A percentile compares a stretch with the other conserved stretches of the same genome.
phyloP scores from a whole-genome alignment of 768 basidiomycete species.

The Lactarius hatsudake region DNA sequence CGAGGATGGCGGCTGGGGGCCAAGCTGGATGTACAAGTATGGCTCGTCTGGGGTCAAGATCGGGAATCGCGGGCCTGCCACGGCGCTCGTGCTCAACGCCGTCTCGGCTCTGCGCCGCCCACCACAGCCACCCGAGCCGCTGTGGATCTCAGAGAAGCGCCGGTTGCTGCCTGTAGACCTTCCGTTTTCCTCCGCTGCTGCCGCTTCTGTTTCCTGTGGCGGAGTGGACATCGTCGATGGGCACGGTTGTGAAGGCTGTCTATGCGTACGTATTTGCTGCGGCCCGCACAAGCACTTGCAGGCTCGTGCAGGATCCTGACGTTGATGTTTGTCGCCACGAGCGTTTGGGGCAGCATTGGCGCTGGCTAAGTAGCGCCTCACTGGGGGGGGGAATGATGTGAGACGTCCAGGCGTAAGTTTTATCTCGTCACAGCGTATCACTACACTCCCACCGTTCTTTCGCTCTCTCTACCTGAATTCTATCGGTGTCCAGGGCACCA shows the following conservation, averaged over 20 bases:
- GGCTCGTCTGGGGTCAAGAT: conserved; percentile 48
- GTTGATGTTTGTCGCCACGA: background rate
- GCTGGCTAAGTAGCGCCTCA: background rate
- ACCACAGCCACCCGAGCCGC: background rate
- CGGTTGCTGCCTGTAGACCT: background rate
- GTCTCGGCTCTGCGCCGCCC: conserved; percentile 35
- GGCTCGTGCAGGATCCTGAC: background rate
- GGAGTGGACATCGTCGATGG: background rate
- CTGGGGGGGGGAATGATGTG: too few species aligned
- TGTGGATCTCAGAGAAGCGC: background rate
- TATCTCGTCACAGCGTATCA: too few species aligned
- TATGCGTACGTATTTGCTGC: conserved; percentile 9
- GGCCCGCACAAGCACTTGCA: background rate
- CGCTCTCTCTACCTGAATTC: too few species aligned
- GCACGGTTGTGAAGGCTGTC: conserved; percentile 1
- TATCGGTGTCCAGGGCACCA: background rate
- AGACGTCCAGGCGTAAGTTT: too few species aligned
- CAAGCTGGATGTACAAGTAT: too few species aligned
- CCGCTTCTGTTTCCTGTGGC: background rate
- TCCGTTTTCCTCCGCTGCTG: background rate
- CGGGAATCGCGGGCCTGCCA: conserved; percentile 54
- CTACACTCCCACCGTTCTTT: too few species aligned
- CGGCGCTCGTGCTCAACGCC: conserved; percentile 53
- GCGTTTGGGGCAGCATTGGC: background rate
- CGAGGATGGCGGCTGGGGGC: too few species aligned